Evolutionary conservation across 2,329 filamentous ascomycete genomes (phyloP), one percentile per base, ranked within the genome.

Genomic region (Herpotrichia juniperi): DNA sequence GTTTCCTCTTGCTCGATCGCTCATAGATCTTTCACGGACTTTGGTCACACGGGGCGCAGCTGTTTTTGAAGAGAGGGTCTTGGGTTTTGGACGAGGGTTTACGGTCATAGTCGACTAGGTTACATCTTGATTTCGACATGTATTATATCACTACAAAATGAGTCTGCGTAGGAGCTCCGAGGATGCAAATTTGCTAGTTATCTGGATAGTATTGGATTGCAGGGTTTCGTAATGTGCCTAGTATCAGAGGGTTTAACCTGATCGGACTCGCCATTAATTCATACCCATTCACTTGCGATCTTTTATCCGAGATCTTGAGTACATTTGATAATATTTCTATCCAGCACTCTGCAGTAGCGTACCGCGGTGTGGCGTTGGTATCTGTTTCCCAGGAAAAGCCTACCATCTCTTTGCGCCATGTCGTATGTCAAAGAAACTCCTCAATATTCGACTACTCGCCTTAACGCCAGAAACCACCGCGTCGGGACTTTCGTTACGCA

Each of bases 131-230:
- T 45, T 42, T 49, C 25, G 44, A 22, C 39, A 54, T 57, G 54
- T 57, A 57, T 46, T 44, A 57, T 57, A 48, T 45, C 42, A 30
- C 34, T 21, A 21, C 37, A 25, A 25, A 25, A 40, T 40, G 37
- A 21, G 21, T 21, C 34, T 19, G 34, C 6, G 34, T 21, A 24
- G 21, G 19, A 25, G 37, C 16, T 37, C 3, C 10, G 7, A 40
- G 3, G 37, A 11, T 40, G 37, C 19, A 14, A 14, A 14, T 11
- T 40, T 16, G 10, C 19, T 6, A n/a, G 19, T 6, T 14, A 25
- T 40, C 37, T 40, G 37, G 21, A 25, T 25, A 24, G 21, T 19
- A 21, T 40, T n/a, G 37, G 14, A 5, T 10, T 40, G 37, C 19
- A n/a, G 9, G 37, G 3, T 40, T 24, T 40, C 37, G 25, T 25